Percentiles rank a stretch among this genome's conserved stretches.
phyloP scores from a whole-genome alignment of 148 eudicot species.

The Talinum fruticosum region DNA sequence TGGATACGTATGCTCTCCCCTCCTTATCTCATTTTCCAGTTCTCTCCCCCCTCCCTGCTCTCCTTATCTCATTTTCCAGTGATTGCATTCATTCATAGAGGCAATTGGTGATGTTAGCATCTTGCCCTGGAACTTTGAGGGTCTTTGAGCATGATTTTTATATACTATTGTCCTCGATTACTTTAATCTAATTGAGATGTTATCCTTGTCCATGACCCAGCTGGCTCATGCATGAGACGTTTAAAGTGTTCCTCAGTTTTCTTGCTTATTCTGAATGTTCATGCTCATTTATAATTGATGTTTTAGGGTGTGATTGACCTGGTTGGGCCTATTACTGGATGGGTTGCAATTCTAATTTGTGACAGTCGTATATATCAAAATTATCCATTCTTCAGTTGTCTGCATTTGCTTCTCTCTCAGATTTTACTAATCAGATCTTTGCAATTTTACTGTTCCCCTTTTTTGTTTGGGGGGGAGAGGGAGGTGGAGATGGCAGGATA shows the following conservation, averaged over 20 bases:
- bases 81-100: background rate
- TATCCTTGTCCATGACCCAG: background rate
- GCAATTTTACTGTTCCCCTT: background rate
- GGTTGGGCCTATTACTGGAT: background rate
- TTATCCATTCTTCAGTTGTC: no score
- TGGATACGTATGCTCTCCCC: slow-evolving; percentile 87
- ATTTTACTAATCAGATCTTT: background rate
- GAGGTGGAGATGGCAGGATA: background rate
- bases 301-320: background rate
- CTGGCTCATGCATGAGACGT: background rate
- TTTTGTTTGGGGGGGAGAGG: no score
- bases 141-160: background rate
- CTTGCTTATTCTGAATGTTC: background rate
- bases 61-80: background rate
- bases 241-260: background rate
- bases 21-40: slow-evolving; percentile 23
- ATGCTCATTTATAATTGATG: no score
- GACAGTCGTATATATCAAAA: background rate
- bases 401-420: background rate
- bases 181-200: background rate
- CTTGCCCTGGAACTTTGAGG: background rate
- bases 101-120: background rate
- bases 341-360: background rate
- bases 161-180: background rate
- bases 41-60: background rate